Percentiles rank a stretch among this genome's conserved stretches.
phyloP scores from a whole-genome alignment of 805 yeast genomes.

The Kuraishia borneana region DNA sequence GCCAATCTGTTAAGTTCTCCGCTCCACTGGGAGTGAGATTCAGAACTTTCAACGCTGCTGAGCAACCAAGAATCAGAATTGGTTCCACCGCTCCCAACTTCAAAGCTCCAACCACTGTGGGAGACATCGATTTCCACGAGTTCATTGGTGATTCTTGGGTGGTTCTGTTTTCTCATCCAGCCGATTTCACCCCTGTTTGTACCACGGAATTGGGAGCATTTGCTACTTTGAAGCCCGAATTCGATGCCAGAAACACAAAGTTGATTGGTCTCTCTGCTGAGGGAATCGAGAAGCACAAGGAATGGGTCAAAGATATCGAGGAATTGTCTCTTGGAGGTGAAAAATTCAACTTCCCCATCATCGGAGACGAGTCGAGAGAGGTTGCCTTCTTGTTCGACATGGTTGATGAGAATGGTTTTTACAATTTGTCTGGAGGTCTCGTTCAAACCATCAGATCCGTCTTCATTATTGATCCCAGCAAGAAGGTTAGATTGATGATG shows the following conservation, averaged over 20 bases:
- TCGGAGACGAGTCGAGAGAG: conserved; percentile 78
- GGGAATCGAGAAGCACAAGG: conserved; percentile 64
- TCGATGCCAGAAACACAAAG: conserved; percentile 74
- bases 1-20: no score
- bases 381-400: conserved; percentile 78
- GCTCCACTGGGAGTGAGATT: conserved; percentile 19
- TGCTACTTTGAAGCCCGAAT: conserved; percentile 81
- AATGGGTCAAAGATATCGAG: conserved; percentile 88
- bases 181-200: conserved; percentile 94
- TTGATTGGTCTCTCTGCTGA: conserved; percentile 87
- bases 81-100: conserved; percentile 86
- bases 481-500: conserved; percentile 78
- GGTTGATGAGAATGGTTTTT: conserved; percentile 80
- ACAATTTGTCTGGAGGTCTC: conserved; percentile 60
- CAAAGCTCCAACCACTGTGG: conserved; percentile 71
- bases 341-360: conserved; percentile 77
- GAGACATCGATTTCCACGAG: conserved; percentile 79
- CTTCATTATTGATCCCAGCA: conserved; percentile 80
- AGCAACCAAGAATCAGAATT: conserved; percentile 59
- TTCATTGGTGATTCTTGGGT: conserved; percentile 82
- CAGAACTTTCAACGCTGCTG: conserved; percentile 35
- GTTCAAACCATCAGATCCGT: conserved; percentile 89
- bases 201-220: conserved; percentile 95
- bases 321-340: conserved; percentile 62
- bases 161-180: conserved; percentile 87